Evolutionary conservation across 1,139 yeast species (phyloP), one percentile per base, ranked within the genome.

Genomic region (Geotrichum macrosporum): DNA sequence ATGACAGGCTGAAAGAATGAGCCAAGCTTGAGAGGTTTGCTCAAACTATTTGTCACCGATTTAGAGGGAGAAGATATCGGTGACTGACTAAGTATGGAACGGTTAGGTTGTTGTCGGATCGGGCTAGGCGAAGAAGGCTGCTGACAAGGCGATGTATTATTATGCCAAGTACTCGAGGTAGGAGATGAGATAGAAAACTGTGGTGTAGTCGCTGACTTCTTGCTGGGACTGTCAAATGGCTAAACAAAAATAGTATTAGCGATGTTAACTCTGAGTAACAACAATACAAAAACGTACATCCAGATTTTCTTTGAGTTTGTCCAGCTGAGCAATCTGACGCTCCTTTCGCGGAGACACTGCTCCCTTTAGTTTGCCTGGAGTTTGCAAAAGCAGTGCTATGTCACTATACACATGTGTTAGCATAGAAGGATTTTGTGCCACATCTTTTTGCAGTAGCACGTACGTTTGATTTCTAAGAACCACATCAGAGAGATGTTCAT

Each of bases 291-390:
- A 30, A 30, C 42, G n/a, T 31, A 39, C 42, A 22, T 39, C 35
- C 12, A 39, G 35, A 30, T 39, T 39, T 30, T 39, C 42, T 13
- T 39, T 39, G 4, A 39, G 19, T 51, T 58, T 45, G 46, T 51
- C 55, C 51, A 65, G 54, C 18, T 39, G 35, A 10, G 42, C 42
- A 4, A 30, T 26, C 44, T 56, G 57, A 49, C 55, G 26, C 44
- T 48, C 53, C 48, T 62, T 66, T 30, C 64, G 56, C 2, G 71
- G 71, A 0, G 70, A 66, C 19, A 58, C 41, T 1, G 52, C 52
- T 1, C 64, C 65, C 41, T 57, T 55, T 29, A 65, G 53, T 35
- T 64, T 57, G 2, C 57, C 56, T 3, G 71, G 70, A 3, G 70
- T 66, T 44, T 66, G 56, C 56, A 66, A 35, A 58, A 65, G 42